phyloP scores from a whole-genome alignment of 202 grass and related monocot genomes.

The Alloteropsis angusta region DNA sequence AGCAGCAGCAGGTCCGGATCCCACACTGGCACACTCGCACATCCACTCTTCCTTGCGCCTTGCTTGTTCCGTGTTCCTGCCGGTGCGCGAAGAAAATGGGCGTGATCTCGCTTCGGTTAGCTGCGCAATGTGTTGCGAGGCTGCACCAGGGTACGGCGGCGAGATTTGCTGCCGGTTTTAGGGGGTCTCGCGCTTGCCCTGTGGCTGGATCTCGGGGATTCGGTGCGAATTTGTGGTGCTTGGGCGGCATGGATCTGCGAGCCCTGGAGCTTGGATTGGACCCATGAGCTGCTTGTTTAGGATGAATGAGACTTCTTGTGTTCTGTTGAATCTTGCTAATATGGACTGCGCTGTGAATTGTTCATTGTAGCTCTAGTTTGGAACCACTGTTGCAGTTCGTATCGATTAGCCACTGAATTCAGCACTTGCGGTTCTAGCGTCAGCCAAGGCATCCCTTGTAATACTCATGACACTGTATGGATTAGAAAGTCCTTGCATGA shows the following conservation, averaged over 20 bases:
- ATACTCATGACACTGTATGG: not conserved
- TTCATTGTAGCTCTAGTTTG: not conserved
- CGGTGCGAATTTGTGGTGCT: not conserved
- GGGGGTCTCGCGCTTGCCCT: not conserved
- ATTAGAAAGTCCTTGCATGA: not conserved
- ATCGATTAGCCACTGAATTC: not conserved
- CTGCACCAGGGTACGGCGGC: not conserved
- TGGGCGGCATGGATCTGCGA: not conserved
- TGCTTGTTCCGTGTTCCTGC: not conserved
- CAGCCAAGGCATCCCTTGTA: not conserved
- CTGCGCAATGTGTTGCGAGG: not conserved
- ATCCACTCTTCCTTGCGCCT: not conserved
- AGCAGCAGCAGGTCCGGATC: constrained; percentile 71
- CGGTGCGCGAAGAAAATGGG: not conserved
- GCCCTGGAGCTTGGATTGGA: not conserved
- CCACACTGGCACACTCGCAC: not conserved
- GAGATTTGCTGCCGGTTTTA: not conserved
- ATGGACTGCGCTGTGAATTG: not conserved
- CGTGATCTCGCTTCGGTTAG: not conserved
- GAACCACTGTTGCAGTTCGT: not conserved
- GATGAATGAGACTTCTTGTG: not conserved
- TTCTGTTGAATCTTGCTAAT: not conserved
- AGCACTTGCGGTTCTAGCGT: not conserved
- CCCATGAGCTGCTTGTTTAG: not conserved
- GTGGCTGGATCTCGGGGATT: not conserved